Conservation (phyloP, 108 stramenopile species). For the Epithemia pelagica region DNA sequence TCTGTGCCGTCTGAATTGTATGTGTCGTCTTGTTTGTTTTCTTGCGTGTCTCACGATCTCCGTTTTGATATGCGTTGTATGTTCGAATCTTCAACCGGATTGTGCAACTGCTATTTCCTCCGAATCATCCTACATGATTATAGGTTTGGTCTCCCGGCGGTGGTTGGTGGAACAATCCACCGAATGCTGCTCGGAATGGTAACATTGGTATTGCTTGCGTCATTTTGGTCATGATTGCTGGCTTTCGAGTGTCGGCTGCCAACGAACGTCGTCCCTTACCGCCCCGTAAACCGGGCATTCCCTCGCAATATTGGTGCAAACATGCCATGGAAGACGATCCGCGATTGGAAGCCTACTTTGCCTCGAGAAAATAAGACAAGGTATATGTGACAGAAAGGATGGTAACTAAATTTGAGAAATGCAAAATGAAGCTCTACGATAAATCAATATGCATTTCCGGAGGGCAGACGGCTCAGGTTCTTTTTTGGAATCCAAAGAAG, state of each 20-base stretch:
- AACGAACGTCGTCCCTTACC: constrained; percentile 70
- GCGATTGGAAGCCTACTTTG: constrained; percentile 9
- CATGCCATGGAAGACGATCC: constrained; percentile 51
- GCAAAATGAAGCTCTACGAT: too few relatives aligned
- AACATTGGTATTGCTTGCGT: constrained; percentile 44
- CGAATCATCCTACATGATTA: background rate
- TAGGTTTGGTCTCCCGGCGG: constrained; percentile 84
- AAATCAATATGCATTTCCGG: too few relatives aligned
- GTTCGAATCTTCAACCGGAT: background rate
- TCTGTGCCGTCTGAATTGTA: too few relatives aligned
- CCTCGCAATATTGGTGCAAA: constrained; percentile 44
- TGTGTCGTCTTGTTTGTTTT: background rate
- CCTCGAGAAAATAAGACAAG: too few relatives aligned
- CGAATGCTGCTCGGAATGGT: constrained; percentile 71
- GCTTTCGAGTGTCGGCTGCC: constrained; percentile 64
- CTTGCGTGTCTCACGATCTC: too few relatives aligned
- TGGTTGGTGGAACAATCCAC: constrained; percentile 82
- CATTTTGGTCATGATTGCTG: constrained; percentile 23
- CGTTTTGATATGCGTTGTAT: background rate
- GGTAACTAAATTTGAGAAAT: too few relatives aligned
- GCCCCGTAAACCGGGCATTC: constrained; percentile 31
- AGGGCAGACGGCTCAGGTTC: too few relatives aligned
- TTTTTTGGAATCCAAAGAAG: too few relatives aligned
- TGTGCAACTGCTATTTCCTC: background rate
- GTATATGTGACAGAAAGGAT: too few relatives aligned